A percentile compares a stretch with the other conserved stretches of the same genome.
These are phyloP conservation scores for Colletotrichum lini DNA, from an alignment of 2,329 filamentous ascomycete species.

Conservation along the genomic window DNA sequence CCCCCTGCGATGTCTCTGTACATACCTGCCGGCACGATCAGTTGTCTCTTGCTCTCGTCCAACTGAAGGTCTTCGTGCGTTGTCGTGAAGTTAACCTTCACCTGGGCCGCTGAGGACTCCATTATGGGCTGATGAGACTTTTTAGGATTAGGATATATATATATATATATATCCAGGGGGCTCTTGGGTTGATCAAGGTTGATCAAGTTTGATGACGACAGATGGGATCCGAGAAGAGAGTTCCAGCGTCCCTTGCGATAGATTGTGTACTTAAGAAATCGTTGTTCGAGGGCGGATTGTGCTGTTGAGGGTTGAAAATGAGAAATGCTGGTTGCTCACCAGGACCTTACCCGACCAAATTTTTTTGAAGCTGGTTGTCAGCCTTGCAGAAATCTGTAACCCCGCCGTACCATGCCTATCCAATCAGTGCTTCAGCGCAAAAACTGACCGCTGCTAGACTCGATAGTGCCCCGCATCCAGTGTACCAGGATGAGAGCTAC, in stretches of 20 bases:
- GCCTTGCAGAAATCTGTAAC: conserved; percentile 42
- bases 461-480: conserved; percentile 32
- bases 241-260: neutral
- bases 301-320: neutral
- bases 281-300: conserved; percentile 2
- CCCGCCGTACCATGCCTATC: conserved; percentile 22
- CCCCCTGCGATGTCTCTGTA: neutral
- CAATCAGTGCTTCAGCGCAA: conserved; percentile 40
- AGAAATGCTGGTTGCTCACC: conserved; percentile 1
- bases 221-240: neutral
- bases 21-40: conserved; percentile 74
- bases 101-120: conserved; percentile 64
- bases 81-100: conserved; percentile 79
- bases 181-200: neutral
- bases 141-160: neutral
- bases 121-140: conserved; percentile 47
- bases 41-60: conserved; percentile 72
- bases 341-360: conserved; percentile 25
- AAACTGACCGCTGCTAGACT: conserved; percentile 25
- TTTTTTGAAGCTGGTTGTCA: conserved; percentile 42
- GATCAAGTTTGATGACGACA: neutral
- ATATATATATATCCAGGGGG: neutral
- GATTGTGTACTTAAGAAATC: neutral
- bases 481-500: conserved; percentile 11
- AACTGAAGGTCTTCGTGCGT: conserved; percentile 73